phyloP scores from a whole-genome alignment of 192 early-diverging fungal genomes.

The Jimgerdemannia lactiflua region DNA sequence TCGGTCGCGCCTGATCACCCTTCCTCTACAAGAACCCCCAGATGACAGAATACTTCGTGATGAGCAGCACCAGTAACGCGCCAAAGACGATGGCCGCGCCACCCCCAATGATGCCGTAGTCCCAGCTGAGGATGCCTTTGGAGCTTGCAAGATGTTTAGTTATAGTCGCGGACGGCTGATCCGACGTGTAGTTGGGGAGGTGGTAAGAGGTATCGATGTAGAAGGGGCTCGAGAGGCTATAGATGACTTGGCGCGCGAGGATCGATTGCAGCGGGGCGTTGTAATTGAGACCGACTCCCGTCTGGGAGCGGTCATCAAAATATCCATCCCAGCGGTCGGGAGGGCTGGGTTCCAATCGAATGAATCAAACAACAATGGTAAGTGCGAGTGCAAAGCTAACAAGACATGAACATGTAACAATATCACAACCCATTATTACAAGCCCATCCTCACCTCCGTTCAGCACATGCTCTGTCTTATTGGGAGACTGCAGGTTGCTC shows the following conservation, averaged over 20 bases:
- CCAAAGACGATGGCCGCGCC: no score
- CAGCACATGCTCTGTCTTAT: slow-evolving; percentile 29
- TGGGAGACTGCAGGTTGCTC: slow-evolving; percentile 33
- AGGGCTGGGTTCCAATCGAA: slow-evolving; percentile 17
- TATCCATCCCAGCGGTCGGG: slow-evolving; percentile 49
- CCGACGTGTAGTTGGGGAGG: no score
- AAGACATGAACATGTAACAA: no score
- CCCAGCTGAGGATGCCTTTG: no score
- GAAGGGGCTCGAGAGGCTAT: background rate
- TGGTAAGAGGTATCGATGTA: background rate
- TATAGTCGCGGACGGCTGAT: no score
- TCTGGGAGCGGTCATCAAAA: slow-evolving; percentile 38
- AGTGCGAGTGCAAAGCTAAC: no score
- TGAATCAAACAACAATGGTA: background rate
- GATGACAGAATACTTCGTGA: no score
- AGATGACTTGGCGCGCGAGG: slow-evolving; percentile 46
- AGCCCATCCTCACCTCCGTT: slow-evolving; percentile 27
- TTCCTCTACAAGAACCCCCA: no score
- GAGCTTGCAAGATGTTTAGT: no score
- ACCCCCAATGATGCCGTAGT: no score
- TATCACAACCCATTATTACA: background rate
- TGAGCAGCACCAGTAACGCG: no score
- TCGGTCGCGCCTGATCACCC: no score
- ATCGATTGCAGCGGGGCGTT: slow-evolving; percentile 48
- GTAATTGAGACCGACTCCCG: slow-evolving; percentile 52